phyloP scores from a whole-genome alignment of 805 yeast genomes.

The Lachancea fermentati region DNA sequence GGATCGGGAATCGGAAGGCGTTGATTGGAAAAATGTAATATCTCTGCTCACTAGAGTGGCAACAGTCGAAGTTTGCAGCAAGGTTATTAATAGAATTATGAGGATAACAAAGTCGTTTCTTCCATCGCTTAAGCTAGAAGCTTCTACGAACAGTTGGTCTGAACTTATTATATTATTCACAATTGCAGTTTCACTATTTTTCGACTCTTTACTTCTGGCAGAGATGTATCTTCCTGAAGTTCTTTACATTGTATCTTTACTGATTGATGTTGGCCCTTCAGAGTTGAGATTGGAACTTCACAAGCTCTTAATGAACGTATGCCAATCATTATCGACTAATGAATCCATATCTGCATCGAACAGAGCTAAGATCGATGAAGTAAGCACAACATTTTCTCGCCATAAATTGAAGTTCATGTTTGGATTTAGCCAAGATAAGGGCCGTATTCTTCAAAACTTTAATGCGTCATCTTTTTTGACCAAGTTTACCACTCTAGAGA shows the following conservation, averaged over 20 bases:
- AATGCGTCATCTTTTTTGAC: slow-evolving; percentile 35
- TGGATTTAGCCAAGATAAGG: slow-evolving; percentile 56
- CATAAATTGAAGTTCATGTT: slow-evolving; percentile 63
- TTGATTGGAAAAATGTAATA: slow-evolving; percentile 58
- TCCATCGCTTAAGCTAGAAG: slow-evolving; percentile 37
- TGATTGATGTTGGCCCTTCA: slow-evolving; percentile 44
- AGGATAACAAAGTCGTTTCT: slow-evolving; percentile 47
- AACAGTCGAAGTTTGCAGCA: slow-evolving; percentile 66
- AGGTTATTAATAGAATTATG: slow-evolving; percentile 52
- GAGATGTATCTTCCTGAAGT: slow-evolving; percentile 68
- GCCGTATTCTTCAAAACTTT: slow-evolving; percentile 32
- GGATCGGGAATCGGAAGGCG: slow-evolving; percentile 72
- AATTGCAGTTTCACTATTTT: slow-evolving; percentile 58
- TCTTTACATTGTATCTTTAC: slow-evolving; percentile 58
- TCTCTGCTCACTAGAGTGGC: slow-evolving; percentile 61
- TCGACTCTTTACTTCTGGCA: slow-evolving; percentile 59
- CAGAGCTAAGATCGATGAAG: slow-evolving; percentile 39
- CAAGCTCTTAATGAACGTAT: slow-evolving; percentile 55
- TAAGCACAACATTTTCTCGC: slow-evolving; percentile 41
- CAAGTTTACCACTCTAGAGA: slow-evolving; percentile 44
- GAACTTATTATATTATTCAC: slow-evolving; percentile 66
- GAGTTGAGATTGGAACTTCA: slow-evolving; percentile 57
- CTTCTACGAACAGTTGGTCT: slow-evolving; percentile 53
- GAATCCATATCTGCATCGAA: slow-evolving; percentile 42
- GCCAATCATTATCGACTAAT: slow-evolving; percentile 62